These are phyloP conservation scores for Plenodomus tracheiphilus DNA, from an alignment of 2,329 filamentous ascomycete species.

Conservation along the genomic window DNA sequence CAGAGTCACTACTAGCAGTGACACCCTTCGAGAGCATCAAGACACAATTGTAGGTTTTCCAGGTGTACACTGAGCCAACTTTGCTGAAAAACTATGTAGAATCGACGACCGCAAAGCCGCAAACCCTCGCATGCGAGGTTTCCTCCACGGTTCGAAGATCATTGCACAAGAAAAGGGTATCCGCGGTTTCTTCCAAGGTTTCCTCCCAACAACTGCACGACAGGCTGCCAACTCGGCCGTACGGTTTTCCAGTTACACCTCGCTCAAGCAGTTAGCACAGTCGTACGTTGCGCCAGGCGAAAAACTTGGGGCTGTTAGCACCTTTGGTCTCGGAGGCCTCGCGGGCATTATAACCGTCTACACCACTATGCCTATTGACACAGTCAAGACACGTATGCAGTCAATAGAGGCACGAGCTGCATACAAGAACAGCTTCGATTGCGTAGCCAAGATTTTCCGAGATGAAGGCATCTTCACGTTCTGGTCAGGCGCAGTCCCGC, in stretches of 20 bases:
- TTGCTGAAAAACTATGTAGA: constrained; percentile 45
- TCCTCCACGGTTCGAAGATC: constrained; percentile 84
- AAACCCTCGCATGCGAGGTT: constrained; percentile 86
- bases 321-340: constrained; percentile 86
- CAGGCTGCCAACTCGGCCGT: constrained; percentile 94
- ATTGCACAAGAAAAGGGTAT: constrained; percentile 88
- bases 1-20: constrained; percentile 89
- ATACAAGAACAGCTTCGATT: constrained; percentile 88
- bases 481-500: constrained; percentile 90
- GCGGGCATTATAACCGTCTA: constrained; percentile 90
- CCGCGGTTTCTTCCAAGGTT: constrained; percentile 94
- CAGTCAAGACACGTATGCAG: constrained; percentile 97
- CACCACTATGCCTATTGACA: constrained; percentile 75
- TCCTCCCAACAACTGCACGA: constrained; percentile 89
- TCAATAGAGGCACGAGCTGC: constrained; percentile 78
- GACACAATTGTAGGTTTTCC: constrained; percentile 70
- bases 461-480: constrained; percentile 89
- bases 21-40: constrained; percentile 99
- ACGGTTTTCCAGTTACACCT: constrained; percentile 88
- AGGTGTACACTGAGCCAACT: background rate
- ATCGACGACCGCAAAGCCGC: constrained; percentile 92
- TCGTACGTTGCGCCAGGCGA: constrained; percentile 92
- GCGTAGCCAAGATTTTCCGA: constrained; percentile 79
- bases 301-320: constrained; percentile 84
- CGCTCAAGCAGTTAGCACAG: constrained; percentile 85